phyloP scores from a whole-genome alignment of 2,329 filamentous ascomycete genomes.

The Triangularia verruculosa region DNA sequence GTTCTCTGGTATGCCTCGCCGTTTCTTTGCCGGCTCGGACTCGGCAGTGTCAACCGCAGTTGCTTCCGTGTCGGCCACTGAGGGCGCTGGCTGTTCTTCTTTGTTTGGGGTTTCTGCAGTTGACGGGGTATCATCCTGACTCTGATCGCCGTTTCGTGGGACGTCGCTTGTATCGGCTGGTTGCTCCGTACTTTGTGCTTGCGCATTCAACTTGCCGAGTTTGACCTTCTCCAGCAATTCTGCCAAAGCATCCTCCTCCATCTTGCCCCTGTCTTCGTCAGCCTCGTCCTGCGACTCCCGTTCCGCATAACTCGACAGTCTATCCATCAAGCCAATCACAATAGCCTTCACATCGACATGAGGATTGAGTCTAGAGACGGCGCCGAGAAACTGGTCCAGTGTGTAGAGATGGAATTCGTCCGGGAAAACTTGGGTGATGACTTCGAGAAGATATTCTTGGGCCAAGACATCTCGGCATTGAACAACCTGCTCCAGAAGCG shows the following conservation, averaged over 20 bases:
- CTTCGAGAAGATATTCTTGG: constrained; percentile 95
- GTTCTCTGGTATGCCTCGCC: constrained; percentile 63
- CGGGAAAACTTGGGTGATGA: constrained; percentile 97
- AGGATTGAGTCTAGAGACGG: constrained; percentile 88
- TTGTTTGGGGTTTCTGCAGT: constrained; percentile 31
- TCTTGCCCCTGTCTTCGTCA: constrained; percentile 67
- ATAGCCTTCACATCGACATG: constrained; percentile 98
- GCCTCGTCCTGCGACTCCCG: constrained; percentile 73
- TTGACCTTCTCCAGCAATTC: constrained; percentile 75
- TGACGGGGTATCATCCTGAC: constrained; percentile 33
- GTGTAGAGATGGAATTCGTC: constrained; percentile 98
- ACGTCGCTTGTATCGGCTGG: constrained; percentile 26
- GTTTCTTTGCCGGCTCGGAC: constrained; percentile 34
- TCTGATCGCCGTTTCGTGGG: constrained; percentile 33
- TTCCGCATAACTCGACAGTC: constrained; percentile 90
- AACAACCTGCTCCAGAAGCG: constrained; percentile 92
- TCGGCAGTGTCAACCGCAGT: constrained; percentile 48
- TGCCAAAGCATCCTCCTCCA: constrained; percentile 79
- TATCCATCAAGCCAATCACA: constrained; percentile 96
- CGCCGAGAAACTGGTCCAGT: constrained; percentile 88
- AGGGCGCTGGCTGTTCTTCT: constrained; percentile 37
- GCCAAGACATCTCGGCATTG: constrained; percentile 96
- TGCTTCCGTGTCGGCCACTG: constrained; percentile 46
- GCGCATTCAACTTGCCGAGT: constrained; percentile 55
- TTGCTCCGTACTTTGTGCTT: constrained; percentile 30